Evolutionary conservation across 2,329 filamentous ascomycete genomes (phyloP).

Genomic region (Aspergillus novofumigatus): DNA sequence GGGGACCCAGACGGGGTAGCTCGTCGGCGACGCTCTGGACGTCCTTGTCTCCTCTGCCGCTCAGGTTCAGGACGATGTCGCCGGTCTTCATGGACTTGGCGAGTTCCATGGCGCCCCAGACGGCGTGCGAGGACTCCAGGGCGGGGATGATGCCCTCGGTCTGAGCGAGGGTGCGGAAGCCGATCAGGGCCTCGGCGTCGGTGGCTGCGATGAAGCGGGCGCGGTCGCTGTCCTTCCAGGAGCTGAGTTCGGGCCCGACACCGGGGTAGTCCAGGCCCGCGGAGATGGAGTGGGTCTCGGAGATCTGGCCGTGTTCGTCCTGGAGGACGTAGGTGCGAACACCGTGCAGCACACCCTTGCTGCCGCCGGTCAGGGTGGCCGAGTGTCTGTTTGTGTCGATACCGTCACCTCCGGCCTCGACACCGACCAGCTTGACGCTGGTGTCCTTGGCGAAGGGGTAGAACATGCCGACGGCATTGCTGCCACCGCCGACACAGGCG

Average conservation of each 20-base stretch:
- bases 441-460: constrained; percentile 87
- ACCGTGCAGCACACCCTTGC: constrained; percentile 90
- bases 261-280: constrained; percentile 96
- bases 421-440: constrained; percentile 81
- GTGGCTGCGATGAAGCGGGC: constrained; percentile 89
- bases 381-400: constrained; percentile 80
- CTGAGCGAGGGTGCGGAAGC: constrained; percentile 79
- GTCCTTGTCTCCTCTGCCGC: constrained; percentile 94
- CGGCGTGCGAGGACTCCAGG: constrained; percentile 86
- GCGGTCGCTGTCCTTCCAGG: constrained; percentile 86
- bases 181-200: constrained; percentile 82
- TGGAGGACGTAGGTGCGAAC: constrained; percentile 95
- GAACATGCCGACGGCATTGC: constrained; percentile 97
- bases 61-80: constrained; percentile 87
- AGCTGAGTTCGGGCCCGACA: constrained; percentile 85
- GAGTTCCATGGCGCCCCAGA: constrained; percentile 82
- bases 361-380: constrained; percentile 80
- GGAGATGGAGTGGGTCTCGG: constrained; percentile 92
- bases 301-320: constrained; percentile 86
- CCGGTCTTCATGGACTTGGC: constrained; percentile 89
- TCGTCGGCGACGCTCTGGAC: constrained; percentile 97
- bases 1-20: constrained; percentile 78
- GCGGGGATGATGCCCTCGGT: constrained; percentile 96
- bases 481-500: constrained; percentile 92
- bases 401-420: constrained; percentile 93